Evolutionary conservation across 2,329 filamentous ascomycete species (phyloP).

Genomic region (Ilyonectria destructans): DNA sequence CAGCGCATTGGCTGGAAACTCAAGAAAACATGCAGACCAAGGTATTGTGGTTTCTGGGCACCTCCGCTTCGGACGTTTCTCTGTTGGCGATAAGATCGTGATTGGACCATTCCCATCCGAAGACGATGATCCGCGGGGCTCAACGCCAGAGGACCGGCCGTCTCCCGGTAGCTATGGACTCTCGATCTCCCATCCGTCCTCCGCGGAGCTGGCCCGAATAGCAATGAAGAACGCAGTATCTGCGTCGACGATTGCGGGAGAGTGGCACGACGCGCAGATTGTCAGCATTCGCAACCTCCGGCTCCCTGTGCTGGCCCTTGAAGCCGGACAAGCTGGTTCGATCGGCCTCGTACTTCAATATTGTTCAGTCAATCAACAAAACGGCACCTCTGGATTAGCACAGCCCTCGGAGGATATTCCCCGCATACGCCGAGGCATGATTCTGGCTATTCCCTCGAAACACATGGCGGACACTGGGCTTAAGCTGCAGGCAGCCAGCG

Average conservation of each 20-base stretch:
- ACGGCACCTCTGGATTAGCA: constrained; percentile 20
- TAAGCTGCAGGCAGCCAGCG: constrained; percentile 76
- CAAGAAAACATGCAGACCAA: constrained; percentile 54
- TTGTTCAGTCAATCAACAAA: constrained; percentile 24
- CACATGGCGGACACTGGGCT: constrained; percentile 71
- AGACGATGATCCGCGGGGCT: constrained; percentile 61
- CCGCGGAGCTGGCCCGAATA: constrained; percentile 68
- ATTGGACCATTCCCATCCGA: constrained; percentile 84
- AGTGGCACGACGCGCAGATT: constrained; percentile 87
- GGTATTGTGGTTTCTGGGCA: constrained; percentile 89
- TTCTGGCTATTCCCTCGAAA: constrained; percentile 77
- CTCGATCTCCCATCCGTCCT: constrained; percentile 69
- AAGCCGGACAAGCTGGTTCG: constrained; percentile 89
- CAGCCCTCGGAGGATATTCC: constrained; percentile 48
- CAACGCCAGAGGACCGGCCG: constrained; percentile 63
- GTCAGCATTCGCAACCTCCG: constrained; percentile 91
- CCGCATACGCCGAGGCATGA: constrained; percentile 84
- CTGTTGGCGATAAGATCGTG: constrained; percentile 83
- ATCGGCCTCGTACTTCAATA: constrained; percentile 81
- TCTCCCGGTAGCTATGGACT: constrained; percentile 65
- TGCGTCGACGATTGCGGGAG: constrained; percentile 69
- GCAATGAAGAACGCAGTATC: constrained; percentile 69
- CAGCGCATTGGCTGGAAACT: constrained; percentile 40
- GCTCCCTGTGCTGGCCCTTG: constrained; percentile 83
- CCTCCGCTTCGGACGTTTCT: constrained; percentile 83